Conservation (phyloP, 1,284 basidiomycete species). For the Papiliotrema laurentii region DNA sequence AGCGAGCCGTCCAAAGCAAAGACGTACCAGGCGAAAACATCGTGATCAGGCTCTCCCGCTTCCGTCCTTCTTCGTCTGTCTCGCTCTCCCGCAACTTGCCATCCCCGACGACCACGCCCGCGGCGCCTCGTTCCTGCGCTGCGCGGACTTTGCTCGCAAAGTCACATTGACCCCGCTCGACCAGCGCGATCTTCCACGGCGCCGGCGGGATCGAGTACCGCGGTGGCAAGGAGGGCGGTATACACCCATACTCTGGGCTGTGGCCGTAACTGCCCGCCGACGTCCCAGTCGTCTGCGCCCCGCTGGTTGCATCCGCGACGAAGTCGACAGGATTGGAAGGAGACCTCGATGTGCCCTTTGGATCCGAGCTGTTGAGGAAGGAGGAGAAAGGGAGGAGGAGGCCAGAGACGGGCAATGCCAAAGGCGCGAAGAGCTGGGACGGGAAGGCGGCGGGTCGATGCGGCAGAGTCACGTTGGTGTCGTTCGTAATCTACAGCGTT, state of each 20-base stretch:
- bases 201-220: conserved; percentile 12
- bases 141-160: conserved; percentile 81
- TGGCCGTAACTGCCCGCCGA: neutral
- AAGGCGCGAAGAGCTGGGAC: conserved; percentile 16
- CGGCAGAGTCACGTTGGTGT: conserved; percentile 36
- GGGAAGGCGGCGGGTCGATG: conserved; percentile 48
- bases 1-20: neutral
- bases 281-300: neutral
- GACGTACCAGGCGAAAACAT: conserved; percentile 72
- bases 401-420: conserved; percentile 33
- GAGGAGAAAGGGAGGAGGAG: conserved; percentile 27
- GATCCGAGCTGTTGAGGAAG: conserved; percentile 4
- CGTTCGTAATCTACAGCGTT: neutral
- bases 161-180: conserved; percentile 78
- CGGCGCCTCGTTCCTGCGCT: conserved; percentile 76
- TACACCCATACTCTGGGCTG: conserved; percentile 19
- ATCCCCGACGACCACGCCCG: conserved; percentile 83
- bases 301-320: neutral
- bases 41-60: conserved; percentile 73
- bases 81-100: conserved; percentile 36
- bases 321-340: neutral
- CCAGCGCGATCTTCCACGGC: conserved; percentile 62
- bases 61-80: conserved; percentile 57
- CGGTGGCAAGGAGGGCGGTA: conserved; percentile 23
- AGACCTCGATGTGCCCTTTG: neutral